Evolutionary conservation across 106 monocot genomes (phyloP).

Genomic region (Dioscorea dumetorum): DNA sequence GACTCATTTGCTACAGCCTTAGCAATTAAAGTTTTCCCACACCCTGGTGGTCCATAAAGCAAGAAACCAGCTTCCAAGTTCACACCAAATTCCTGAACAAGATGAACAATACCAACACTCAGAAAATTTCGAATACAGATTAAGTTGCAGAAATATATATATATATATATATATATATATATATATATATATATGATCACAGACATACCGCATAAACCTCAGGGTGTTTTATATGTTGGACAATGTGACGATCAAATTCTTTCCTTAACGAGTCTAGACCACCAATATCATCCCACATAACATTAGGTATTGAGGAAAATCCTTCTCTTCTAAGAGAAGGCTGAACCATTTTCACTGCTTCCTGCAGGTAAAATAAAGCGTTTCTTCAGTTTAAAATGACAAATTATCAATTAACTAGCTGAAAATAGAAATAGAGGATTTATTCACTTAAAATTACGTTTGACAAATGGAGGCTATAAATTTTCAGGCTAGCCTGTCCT

Average conservation of each 20-base stretch:
- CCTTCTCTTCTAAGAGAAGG: slow-evolving; percentile 92
- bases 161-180: too few species aligned
- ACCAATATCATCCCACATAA: slow-evolving; percentile 94
- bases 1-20: slow-evolving; percentile 94
- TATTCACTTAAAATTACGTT: too few species aligned
- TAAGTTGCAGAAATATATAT: too few species aligned
- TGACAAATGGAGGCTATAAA: too few species aligned
- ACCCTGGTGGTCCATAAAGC: slow-evolving; percentile 93
- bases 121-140: not conserved
- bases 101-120: not conserved
- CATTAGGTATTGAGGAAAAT: slow-evolving; percentile 85
- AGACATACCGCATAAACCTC: slow-evolving; percentile 64
- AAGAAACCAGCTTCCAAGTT: slow-evolving; percentile 73
- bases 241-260: slow-evolving; percentile 61
- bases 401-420: too few species aligned
- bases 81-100: slow-evolving; percentile 64
- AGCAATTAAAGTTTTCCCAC: slow-evolving; percentile 97
- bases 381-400: too few species aligned
- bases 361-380: slow-evolving; percentile 21
- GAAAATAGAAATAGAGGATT: too few species aligned
- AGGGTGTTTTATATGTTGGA: slow-evolving; percentile 72
- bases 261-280: slow-evolving; percentile 68
- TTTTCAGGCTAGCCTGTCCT: too few species aligned
- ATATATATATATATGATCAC: not conserved
- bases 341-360: slow-evolving; percentile 67